Percentiles rank a stretch among this genome's conserved stretches.
These are phyloP conservation scores for Erysimum cheiri DNA, from an alignment of 441 rosid species.

Conservation along the genomic window DNA sequence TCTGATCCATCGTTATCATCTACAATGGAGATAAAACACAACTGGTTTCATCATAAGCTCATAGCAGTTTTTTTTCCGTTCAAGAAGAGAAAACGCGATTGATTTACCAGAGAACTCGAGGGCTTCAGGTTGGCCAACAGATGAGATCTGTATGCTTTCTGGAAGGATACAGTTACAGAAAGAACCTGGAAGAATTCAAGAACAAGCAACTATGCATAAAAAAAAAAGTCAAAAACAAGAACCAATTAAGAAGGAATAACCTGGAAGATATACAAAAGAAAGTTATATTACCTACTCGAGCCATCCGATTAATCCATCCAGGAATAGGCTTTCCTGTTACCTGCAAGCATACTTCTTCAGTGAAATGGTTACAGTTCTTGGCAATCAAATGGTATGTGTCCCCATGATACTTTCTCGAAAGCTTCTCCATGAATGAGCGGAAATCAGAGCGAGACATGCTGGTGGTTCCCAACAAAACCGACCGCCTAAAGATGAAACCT, in stretches of 20 bases:
- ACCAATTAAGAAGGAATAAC: not conserved
- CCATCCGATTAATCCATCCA: constrained; percentile 96
- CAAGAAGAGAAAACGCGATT: constrained; percentile 17
- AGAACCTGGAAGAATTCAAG: constrained; percentile 65
- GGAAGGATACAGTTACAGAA: constrained; percentile 95
- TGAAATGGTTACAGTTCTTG: constrained; percentile 98
- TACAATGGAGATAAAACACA: constrained; percentile 23
- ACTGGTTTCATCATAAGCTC: not conserved
- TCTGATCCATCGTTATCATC: constrained; percentile 59
- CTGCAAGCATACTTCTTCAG: constrained; percentile 81
- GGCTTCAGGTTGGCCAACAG: constrained; percentile 83
- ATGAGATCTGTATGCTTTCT: constrained; percentile 80
- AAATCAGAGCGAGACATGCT: constrained; percentile 76
- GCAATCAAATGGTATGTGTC: constrained; percentile 92
- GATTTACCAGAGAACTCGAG: constrained; percentile 70
- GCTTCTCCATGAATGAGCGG: constrained; percentile 78
- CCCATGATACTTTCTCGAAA: constrained; percentile 85
- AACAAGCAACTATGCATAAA: constrained; percentile 16
- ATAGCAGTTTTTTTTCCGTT: not conserved
- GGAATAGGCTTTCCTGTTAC: constrained; percentile 91
- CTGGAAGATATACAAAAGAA: not conserved
- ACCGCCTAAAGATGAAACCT: constrained; percentile 88
- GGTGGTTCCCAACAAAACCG: constrained; percentile 76
- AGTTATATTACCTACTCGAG: constrained; percentile 71
- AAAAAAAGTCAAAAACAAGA: constrained; percentile 24